Evolutionary conservation across 306 rosid species (phyloP).

Genomic region (Dryas alaskensis): DNA sequence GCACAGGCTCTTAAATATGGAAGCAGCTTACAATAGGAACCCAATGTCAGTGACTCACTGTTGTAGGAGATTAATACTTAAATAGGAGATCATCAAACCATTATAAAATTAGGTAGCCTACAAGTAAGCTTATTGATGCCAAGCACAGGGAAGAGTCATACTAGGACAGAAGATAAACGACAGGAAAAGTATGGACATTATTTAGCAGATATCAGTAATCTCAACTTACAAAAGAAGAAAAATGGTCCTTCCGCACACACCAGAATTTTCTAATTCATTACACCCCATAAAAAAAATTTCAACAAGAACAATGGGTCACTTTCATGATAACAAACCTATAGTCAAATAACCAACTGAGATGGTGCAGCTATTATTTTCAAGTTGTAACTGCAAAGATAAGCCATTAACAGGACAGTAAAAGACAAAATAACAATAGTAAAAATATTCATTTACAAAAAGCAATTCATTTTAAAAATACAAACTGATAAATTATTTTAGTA

Average conservation of each 20-base stretch:
- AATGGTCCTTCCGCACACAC: conserved; percentile 52
- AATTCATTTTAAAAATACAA: conserved; percentile 4
- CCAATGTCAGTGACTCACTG: conserved; percentile 21
- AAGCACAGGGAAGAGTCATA: conserved; percentile 28
- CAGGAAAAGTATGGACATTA: conserved; percentile 44
- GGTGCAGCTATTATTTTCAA: conserved; percentile 21
- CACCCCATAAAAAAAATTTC: conserved; percentile 18
- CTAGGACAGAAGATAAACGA: conserved; percentile 51
- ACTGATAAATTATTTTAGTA: not conserved
- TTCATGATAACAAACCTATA: conserved; percentile 28
- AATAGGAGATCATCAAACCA: conserved; percentile 20
- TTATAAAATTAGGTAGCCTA: conserved; percentile 17
- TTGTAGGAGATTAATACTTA: conserved; percentile 22
- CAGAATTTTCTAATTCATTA: conserved; percentile 36
- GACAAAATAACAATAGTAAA: not conserved
- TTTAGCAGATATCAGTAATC: conserved; percentile 42
- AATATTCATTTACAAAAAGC: not conserved
- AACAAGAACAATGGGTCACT: conserved; percentile 32
- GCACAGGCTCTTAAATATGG: conserved; percentile 45
- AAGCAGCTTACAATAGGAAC: conserved; percentile 31
- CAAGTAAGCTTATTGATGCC: conserved; percentile 23
- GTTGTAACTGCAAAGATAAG: conserved; percentile 11
- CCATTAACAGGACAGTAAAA: conserved; percentile 5
- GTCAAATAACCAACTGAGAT: conserved; percentile 2
- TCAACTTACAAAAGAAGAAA: conserved; percentile 65